Base-by-base conservation (phyloP, 345 rosid genomes). In the Hibiscus tridactylites region DNA sequence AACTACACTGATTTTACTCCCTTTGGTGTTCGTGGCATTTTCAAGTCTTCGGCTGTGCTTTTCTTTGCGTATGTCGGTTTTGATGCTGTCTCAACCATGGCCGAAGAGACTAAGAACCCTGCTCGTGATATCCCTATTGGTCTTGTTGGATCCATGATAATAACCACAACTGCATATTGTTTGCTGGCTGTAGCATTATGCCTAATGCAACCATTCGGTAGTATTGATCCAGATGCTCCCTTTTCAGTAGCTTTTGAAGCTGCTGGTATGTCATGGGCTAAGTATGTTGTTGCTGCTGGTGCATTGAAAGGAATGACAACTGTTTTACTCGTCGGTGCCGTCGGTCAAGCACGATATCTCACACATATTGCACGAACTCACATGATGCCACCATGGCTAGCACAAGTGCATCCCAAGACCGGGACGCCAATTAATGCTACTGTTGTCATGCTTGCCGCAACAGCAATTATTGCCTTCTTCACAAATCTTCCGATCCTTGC, bases 251-350 rank as follows among this genome's bases (percentile, higher is more conserved):
- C 97, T 1, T 93, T 93, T 61, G 73, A 88, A 2, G 78, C 81
- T 0, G 88, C 74, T 1, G 97, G 97, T n/a, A 74, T 75, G 94
- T 73, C 71, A 49, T 91, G 96, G 98, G 98, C 98, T 26, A 93
- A 93, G 79, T 93, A 90, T 71, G 63, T 93, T 0, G 98, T 91
- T 0, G 92, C 97, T 0, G 78, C 81, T 0, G 96, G 98, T 3
- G 97, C 98, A 1, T 71, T 91, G 57, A 83, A 90, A 75, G 97
- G 98, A 46, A 90, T 93, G 98, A 93, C 97, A 5, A 87, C 97
- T 0, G 97, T 87, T 33, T 69, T 93, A 47, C 90, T 93, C 0
- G 98, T 88, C 2, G 53, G 81, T 9, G 91, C 90, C 0, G 82
- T 93, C 0, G 98, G 97, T 21, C 94, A 90, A 79, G 96, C 97